Base-by-base conservation (phyloP, 257 asterid genomes). In the Solanum lycopersicoides region DNA sequence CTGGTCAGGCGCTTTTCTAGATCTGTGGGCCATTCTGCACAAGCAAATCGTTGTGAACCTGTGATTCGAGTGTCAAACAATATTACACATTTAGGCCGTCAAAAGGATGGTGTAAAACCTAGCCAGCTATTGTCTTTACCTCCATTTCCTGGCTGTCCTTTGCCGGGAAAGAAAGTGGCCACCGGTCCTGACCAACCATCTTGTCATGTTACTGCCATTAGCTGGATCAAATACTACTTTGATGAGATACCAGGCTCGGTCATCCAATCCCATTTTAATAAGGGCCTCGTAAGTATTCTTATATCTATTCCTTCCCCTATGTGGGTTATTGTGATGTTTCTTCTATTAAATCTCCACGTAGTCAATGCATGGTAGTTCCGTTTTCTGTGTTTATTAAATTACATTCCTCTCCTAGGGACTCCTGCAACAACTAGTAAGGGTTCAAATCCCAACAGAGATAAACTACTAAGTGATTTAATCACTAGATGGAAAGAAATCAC, bases 161-260 rank as follows among this genome's bases (percentile, higher is more conserved):
- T 95, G 92, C 98, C 93, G 2, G 98, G 98, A 59, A 92, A 93
- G 88, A 93, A 91, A 87, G 90, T 94, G 7, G 28, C 88, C 41
- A 87, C 88, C 35, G 80, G 37, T 86, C 84, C 84, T 21, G 84
- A 79, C 25, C 88, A 28, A 34, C 41, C 53, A 35, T 85, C 87
- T 85, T 28, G 72, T 35, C 94, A 89, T 82, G 97, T 95, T 75
- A 95, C 99, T 35, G 98, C 98, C 76, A 91, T 97, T 88, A 95
- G 95, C 91, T 97, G 99, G 99, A 96, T 95, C 88, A 95, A 96
- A 89, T 97, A 97, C 91, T 97, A 95, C 93, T 95, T 97, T 42
- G 92, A 92, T 28, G 99, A 94, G 60, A 89, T 92, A 56, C 93
- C 92, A 86, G 96, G 95, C 56, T 91, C 92, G 25, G 89, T 87